Evolutionary conservation across 768 basidiomycete genomes (phyloP).

Genomic region (Termitomyces sp.): DNA sequence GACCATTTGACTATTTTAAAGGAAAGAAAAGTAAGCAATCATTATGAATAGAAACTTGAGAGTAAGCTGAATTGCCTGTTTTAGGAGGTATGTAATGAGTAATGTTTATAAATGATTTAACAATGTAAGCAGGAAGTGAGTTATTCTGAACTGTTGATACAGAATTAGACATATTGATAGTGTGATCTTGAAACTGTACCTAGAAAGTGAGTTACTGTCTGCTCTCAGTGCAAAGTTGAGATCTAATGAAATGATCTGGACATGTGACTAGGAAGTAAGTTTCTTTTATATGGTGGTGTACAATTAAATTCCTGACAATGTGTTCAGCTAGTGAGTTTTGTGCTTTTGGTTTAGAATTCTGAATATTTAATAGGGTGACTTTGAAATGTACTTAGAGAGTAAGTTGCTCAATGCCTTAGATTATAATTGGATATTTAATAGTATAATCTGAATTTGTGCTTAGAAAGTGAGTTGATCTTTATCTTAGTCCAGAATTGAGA

Average conservation of each 20-base stretch:
- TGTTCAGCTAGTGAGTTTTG: not conserved
- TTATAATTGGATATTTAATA: not conserved
- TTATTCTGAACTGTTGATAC: not conserved
- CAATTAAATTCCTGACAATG: not conserved
- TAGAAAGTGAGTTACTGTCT: not conserved
- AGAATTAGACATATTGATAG: not conserved
- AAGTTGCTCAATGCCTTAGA: not conserved
- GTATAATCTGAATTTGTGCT: not conserved
- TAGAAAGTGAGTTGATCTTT: not conserved
- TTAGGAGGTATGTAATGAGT: not conserved
- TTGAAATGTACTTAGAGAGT: not conserved
- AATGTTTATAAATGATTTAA: not conserved
- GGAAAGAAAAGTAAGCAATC: not conserved
- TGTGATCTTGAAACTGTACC: not conserved
- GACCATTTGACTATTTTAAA: not conserved
- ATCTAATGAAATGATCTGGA: not conserved
- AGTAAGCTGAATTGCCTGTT: too few species aligned
- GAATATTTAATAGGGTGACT: not conserved
- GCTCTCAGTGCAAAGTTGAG: not conserved
- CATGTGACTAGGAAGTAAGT: not conserved
- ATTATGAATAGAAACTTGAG: not conserved
- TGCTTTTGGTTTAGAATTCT: not conserved
- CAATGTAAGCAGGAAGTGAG: not conserved
- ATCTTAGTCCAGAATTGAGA: not conserved
- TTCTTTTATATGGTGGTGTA: not conserved